Evolutionary conservation across 345 rosid genomes (phyloP).

Genomic region (Rhizophora apiculata): DNA sequence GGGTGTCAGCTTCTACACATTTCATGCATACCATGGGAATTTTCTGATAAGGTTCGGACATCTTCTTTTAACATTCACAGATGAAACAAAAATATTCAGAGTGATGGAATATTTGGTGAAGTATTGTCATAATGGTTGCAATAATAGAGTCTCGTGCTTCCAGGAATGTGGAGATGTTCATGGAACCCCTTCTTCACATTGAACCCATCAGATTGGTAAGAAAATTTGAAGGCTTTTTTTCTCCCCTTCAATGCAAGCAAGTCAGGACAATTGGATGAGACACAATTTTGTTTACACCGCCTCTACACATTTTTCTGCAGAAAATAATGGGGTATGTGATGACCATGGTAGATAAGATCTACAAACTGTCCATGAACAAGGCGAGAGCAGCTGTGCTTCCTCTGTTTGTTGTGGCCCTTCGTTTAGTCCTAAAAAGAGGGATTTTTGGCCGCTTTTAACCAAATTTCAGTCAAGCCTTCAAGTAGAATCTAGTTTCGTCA

Average conservation of each 20-base stretch:
- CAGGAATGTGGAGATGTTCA: slow-evolving; percentile 83
- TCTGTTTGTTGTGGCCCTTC: slow-evolving; percentile 26
- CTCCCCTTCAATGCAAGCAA: too few relatives aligned
- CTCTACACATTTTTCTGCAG: slow-evolving; percentile 25
- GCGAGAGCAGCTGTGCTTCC: slow-evolving; percentile 5
- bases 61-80: too few relatives aligned
- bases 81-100: neutral
- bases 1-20: slow-evolving; percentile 65
- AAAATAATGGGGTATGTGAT: slow-evolving; percentile 30
- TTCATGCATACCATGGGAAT: slow-evolving; percentile 68
- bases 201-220: slow-evolving; percentile 60
- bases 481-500: too few relatives aligned
- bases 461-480: neutral
- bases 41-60: slow-evolving; percentile 51
- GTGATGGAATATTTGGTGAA: too few relatives aligned
- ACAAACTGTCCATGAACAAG: slow-evolving; percentile 10
- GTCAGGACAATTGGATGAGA: neutral
- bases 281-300: neutral
- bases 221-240: neutral
- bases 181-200: slow-evolving; percentile 64
- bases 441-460: neutral
- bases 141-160: neutral
- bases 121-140: too few relatives aligned
- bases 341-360: slow-evolving; percentile 23
- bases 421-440: slow-evolving; percentile 21